Evolutionary conservation across 176 grass and related monocot genomes (phyloP).

Genomic region (Hyparrhenia diplandra): DNA sequence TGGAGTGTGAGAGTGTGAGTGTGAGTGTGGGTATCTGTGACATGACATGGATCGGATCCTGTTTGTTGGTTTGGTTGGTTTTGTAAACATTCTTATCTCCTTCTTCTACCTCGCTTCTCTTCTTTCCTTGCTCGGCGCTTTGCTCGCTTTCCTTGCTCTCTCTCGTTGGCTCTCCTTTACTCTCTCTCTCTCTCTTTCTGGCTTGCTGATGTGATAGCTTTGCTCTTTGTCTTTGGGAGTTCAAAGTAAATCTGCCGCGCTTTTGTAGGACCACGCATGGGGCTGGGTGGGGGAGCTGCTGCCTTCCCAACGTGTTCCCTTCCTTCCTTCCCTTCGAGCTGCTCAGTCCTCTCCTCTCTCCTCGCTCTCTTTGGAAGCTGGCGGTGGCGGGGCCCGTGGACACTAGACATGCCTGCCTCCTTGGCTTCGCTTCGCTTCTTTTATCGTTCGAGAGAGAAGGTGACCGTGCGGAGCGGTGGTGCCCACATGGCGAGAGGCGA

Average conservation of each 20-base stretch:
- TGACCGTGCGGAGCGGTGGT: not conserved
- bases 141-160: not conserved
- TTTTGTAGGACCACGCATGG: slow-evolving; percentile 77
- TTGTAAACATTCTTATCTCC: slow-evolving; percentile 31
- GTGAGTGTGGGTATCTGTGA: slow-evolving; percentile 17
- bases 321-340: not conserved
- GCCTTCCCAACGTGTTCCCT: not conserved
- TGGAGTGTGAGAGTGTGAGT: not conserved
- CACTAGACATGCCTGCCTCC: not conserved
- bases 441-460: not conserved
- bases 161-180: not conserved
- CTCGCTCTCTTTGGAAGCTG: slow-evolving; percentile 31
- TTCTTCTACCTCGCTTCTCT: not conserved
- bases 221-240: slow-evolving; percentile 52
- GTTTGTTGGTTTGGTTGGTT: not conserved
- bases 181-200: not conserved
- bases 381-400: slow-evolving; percentile 2
- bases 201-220: slow-evolving; percentile 14
- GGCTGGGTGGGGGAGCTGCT: slow-evolving; percentile 26
- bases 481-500: not conserved
- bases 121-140: slow-evolving; percentile 27
- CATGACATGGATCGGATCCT: not conserved
- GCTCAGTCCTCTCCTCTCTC: not conserved
- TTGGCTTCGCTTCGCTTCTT: not conserved
- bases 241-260: slow-evolving; percentile 72